Percentiles rank a stretch among this genome's conserved stretches.
Evolutionary conservation across 2,329 filamentous ascomycete species (phyloP).

Genomic region (Anthostomella pinea): DNA sequence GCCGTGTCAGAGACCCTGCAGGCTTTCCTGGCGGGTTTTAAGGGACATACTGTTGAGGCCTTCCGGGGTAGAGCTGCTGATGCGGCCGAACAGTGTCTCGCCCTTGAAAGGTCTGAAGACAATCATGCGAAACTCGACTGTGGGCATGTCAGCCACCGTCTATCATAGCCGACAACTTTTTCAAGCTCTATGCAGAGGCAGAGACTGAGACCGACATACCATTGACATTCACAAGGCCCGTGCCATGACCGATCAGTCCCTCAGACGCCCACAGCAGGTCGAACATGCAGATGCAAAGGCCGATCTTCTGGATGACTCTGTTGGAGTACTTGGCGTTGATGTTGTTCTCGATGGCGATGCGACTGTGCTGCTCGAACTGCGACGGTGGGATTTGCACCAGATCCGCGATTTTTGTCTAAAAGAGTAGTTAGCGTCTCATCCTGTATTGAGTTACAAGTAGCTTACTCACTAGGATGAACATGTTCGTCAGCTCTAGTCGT

Average conservation of each 20-base stretch:
- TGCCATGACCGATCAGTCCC: constrained; percentile 89
- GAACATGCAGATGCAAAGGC: constrained; percentile 90
- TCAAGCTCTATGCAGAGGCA: neutral
- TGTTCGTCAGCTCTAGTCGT: constrained; percentile 2
- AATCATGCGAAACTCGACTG: constrained; percentile 88
- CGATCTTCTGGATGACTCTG: constrained; percentile 86
- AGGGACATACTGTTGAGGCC: constrained; percentile 64
- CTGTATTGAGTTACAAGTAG: neutral
- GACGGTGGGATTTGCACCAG: constrained; percentile 88
- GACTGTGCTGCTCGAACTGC: constrained; percentile 81
- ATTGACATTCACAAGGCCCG: constrained; percentile 90
- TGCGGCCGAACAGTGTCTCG: constrained; percentile 83
- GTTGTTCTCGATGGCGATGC: constrained; percentile 87
- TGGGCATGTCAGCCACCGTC: constrained; percentile 1
- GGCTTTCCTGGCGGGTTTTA: neutral
- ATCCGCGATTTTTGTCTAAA: constrained; percentile 84
- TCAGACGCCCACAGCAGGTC: constrained; percentile 88
- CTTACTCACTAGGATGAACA: constrained; percentile 21
- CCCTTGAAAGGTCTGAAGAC: constrained; percentile 96
- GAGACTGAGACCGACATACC: constrained; percentile 46
- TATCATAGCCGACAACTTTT: neutral
- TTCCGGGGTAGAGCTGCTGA: constrained; percentile 68
- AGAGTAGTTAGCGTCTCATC: too few species aligned
- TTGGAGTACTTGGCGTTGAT: constrained; percentile 98
- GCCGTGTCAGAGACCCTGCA: constrained; percentile 3